Base-by-base conservation (phyloP, 1,284 basidiomycete species). In the Stereum hirsutum region DNA sequence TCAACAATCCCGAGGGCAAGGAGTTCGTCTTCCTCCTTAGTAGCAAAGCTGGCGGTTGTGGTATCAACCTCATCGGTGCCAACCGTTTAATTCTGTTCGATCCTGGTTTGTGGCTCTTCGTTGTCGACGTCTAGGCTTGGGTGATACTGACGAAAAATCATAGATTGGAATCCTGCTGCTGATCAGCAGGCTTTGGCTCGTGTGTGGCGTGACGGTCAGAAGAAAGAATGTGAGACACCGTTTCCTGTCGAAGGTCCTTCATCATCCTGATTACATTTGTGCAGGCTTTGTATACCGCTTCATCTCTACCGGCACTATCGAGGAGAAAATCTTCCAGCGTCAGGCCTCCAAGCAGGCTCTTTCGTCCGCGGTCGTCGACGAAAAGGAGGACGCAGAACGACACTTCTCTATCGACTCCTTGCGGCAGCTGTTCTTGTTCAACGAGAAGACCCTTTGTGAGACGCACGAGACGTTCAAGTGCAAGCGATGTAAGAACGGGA, bases 141-240 rank as follows among this genome's bases (percentile, higher is more conserved):
- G 15, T 10, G n/a, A n/a, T 23, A 20, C 14, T 44, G 6, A 39
- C 40, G 41, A 12, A 37, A 19, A 41, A 40, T 35, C 12, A 20
- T 32, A 25, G 94, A 98, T 59, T 97, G 95, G 94, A 98, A 98
- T 56, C 95, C 94, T 17, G 94, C 95, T 5, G 91, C 94, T 28
- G 95, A 99, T 62, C 96, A 99, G 61, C 96, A 99, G 62, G 95
- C 95, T 7, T 74, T 99, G 5, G 95, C 95, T 31, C 90, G 95
- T 62, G 95, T 99, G 2, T 99, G 95, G 95, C 88, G 96, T 69
- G 95, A 99, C 57, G 95, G 95, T 0, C 95, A 99, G 63, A 99
- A 97, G 78, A 99, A 99, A 78, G 91, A 95, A 65, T 97, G 93
- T 90, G 56, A 44, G 82, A 56, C 7, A n/a, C n/a, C n/a, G n/a